Conservation (phyloP, 2,329 filamentous ascomycete species). For the Fusarium sp. region DNA sequence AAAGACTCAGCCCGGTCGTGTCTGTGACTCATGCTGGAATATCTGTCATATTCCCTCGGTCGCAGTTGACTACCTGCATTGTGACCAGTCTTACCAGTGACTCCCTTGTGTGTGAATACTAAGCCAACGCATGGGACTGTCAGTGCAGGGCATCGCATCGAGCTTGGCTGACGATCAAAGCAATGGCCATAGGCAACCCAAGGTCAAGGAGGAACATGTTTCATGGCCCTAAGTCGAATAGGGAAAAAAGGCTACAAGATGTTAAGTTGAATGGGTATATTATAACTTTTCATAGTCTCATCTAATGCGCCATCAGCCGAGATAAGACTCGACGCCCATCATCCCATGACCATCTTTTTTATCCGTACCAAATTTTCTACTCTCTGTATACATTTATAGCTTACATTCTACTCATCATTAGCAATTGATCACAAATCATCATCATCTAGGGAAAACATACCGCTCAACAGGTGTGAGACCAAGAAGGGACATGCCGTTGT, state of each 20-base stretch:
- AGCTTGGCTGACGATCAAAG: not conserved
- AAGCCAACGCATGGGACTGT: not conserved
- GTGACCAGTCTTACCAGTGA: not conserved
- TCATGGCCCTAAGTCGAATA: too few species aligned
- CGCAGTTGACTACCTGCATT: too few species aligned
- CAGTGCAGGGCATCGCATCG: not conserved
- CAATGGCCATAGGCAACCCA: not conserved
- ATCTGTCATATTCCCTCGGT: too few species aligned
- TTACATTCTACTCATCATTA: constrained; percentile 43
- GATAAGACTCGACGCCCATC: constrained; percentile 17
- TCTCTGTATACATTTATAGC: not conserved
- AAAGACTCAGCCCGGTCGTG: not conserved
- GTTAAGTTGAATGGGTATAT: constrained; percentile 42
- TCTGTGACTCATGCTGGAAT: not conserved
- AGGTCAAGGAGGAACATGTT: not conserved
- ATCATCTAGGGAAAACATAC: constrained; percentile 33
- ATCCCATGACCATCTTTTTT: constrained; percentile 5
- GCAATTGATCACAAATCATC: not conserved
- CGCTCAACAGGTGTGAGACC: constrained; percentile 80
- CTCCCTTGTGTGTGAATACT: not conserved
- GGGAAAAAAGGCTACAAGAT: rapidly evolving
- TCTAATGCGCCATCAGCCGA: constrained; percentile 34
- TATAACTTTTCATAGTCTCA: constrained; percentile 43
- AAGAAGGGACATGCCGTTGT: constrained; percentile 85
- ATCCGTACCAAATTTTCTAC: constrained; percentile 2